These are phyloP conservation scores for Globisporangium abappressorium DNA, from an alignment of 352 stramenopile species.

Conservation along the genomic window DNA sequence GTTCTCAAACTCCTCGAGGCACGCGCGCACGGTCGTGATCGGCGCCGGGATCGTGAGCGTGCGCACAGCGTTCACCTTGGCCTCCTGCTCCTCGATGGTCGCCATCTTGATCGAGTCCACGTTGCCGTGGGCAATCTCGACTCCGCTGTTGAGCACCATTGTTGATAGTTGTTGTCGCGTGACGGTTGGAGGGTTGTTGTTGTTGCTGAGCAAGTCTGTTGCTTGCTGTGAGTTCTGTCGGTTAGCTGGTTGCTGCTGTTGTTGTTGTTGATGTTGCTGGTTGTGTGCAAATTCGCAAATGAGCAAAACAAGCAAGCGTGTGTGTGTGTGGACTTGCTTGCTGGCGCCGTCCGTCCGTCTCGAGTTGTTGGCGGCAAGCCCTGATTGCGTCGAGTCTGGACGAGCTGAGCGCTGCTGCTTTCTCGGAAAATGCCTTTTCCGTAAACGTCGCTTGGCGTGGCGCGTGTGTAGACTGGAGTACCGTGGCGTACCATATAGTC, in stretches of 20 bases:
- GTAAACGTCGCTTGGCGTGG: slow-evolving; percentile 9
- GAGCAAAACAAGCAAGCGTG: neutral
- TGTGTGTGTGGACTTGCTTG: neutral
- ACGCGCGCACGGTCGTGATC: slow-evolving; percentile 41
- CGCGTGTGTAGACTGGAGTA: neutral
- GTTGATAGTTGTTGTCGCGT: slow-evolving; percentile 13
- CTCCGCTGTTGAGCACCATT: slow-evolving; percentile 52
- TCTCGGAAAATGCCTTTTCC: slow-evolving; percentile 9
- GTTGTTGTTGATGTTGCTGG: slow-evolving; percentile 6
- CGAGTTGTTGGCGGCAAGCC: neutral
- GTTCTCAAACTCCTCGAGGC: slow-evolving; percentile 50
- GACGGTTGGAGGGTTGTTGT: neutral
- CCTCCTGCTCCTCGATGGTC: slow-evolving; percentile 29
- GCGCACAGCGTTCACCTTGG: slow-evolving; percentile 20
- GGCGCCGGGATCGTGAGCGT: slow-evolving; percentile 51
- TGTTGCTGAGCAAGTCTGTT: neutral
- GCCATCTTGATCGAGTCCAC: slow-evolving; percentile 34
- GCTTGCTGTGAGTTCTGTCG: neutral
- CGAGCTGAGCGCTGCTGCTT: neutral
- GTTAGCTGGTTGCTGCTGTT: neutral
- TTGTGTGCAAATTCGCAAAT: slow-evolving; percentile 15
- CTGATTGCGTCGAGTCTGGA: slow-evolving; percentile 1
- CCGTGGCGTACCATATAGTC: neutral
- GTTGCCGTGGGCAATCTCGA: slow-evolving; percentile 43
- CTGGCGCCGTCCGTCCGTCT: neutral